These are phyloP conservation scores for Ceratobasidium papillatum DNA, from an alignment of 1,284 basidiomycete genomes.

Conservation along the genomic window DNA sequence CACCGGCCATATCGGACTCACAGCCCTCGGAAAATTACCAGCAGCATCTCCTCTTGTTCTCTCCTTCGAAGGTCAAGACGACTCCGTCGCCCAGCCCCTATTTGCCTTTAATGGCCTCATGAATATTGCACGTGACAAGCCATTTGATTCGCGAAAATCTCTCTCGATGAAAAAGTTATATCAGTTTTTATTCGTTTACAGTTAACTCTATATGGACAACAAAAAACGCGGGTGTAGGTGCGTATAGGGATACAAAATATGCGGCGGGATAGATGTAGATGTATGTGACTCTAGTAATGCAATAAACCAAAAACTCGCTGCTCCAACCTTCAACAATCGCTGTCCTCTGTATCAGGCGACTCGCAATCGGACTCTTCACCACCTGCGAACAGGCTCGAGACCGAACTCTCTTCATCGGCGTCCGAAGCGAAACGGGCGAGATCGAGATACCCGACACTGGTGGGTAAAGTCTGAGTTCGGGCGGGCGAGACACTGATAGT, in stretches of 20 bases:
- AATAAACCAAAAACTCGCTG: not conserved
- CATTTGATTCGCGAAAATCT: not conserved
- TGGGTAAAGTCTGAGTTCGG: not conserved
- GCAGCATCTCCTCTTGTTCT: too few species aligned
- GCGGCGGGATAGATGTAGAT: not conserved
- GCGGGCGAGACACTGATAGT: not conserved
- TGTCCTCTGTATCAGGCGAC: slow-evolving; percentile 33
- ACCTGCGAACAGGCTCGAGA: slow-evolving; percentile 9
- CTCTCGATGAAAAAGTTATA: not conserved
- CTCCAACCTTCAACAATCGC: slow-evolving; percentile 7
- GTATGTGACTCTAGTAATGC: not conserved
- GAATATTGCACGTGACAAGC: too few species aligned
- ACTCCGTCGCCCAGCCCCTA: too few species aligned
- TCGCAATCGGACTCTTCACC: slow-evolving; percentile 25
- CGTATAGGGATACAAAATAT: slow-evolving; percentile 6
- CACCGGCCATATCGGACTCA: too few species aligned
- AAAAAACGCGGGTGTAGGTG: not conserved
- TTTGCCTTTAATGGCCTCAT: too few species aligned
- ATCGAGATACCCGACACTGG: not conserved
- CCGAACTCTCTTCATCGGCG: slow-evolving; percentile 35
- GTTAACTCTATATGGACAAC: slow-evolving; percentile 5
- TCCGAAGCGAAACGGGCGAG: slow-evolving; percentile 5
- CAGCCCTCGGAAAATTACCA: too few species aligned
- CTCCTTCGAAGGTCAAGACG: too few species aligned
- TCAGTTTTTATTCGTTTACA: slow-evolving; percentile 3